phyloP scores from a whole-genome alignment of 164 flowering plant genomes.

The Dillenia turbinata region DNA sequence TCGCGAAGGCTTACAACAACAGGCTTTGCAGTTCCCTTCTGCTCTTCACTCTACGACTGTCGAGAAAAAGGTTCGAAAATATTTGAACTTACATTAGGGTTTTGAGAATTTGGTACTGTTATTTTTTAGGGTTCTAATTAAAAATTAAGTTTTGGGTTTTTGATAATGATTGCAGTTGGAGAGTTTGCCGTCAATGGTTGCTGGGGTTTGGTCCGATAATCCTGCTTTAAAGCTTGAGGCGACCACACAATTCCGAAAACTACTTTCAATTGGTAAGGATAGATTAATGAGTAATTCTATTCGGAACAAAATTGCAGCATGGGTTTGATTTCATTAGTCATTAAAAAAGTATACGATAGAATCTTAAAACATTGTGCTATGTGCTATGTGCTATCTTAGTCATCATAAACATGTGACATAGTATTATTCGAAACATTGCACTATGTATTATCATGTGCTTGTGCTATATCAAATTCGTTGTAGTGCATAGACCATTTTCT shows the following conservation, averaged over 20 bases:
- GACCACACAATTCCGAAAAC: slow-evolving; percentile 71
- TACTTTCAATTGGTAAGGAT: slow-evolving; percentile 66
- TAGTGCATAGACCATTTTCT: too few relatives aligned
- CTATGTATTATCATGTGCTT: too few relatives aligned
- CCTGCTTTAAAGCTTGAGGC: slow-evolving; percentile 66
- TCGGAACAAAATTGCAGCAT: slow-evolving; percentile 51
- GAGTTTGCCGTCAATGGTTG: slow-evolving; percentile 68
- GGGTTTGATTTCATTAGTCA: slow-evolving; percentile 63
- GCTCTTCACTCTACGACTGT: slow-evolving; percentile 31
- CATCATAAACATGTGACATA: too few relatives aligned
- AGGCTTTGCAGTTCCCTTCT: slow-evolving; percentile 35
- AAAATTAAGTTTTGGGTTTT: slow-evolving; percentile 5
- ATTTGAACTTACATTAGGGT: neutral
- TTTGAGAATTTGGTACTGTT: neutral
- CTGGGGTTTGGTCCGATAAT: slow-evolving; percentile 60
- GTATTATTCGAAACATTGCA: too few relatives aligned
- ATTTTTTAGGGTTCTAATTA: neutral
- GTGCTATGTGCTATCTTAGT: too few relatives aligned
- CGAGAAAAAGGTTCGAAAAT: slow-evolving; percentile 45
- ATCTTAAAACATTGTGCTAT: neutral
- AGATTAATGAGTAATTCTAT: too few relatives aligned
- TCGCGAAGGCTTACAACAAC: slow-evolving; percentile 48
- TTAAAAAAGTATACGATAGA: neutral
- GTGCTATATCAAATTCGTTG: too few relatives aligned
- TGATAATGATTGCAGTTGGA: slow-evolving; percentile 42